Evolutionary conservation across 1,284 basidiomycete genomes (phyloP), one percentile per base, ranked within the genome.

Genomic region (Takashimella tepidaria): DNA sequence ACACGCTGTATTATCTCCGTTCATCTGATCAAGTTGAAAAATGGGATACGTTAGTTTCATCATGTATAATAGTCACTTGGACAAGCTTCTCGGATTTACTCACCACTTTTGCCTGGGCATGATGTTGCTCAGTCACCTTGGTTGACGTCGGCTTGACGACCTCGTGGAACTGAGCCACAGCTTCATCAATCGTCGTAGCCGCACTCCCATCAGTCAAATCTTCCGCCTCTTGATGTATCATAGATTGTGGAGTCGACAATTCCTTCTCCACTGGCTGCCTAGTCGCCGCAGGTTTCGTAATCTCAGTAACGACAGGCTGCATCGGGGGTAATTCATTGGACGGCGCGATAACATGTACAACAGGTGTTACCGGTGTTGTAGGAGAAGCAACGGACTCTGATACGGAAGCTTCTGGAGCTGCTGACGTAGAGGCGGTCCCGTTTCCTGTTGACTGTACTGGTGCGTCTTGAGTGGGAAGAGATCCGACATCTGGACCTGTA

Each of bases 131-230:
- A 47, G 16, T 27, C 43, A 24, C 19, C 16, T 22, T 47, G 20
- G 42, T 19, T 2, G 59, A 56, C 21, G 52, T 43, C 10, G 53
- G 51, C 40, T 54, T 51, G 21, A 67, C 61, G 3, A 62, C 66
- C 2, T 56, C 55, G 19, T 64, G 58, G 50, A 68, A 68, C 41
- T 68, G 54, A 20, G 59, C 60, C 19, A 68, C 57, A 5, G 68
- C 66, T 51, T 69, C 66, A 27, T 69, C 68, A 51, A 69, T 67
- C 3, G 66, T 65, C 2, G 52, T 50, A 1, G 66, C 66, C 37
- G 54, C 24, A 41, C 42, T 47, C n/a, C n/a, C n/a, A n/a, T n/a
- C n/a, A n/a, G n/a, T n/a, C n/a, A n/a, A n/a, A n/a, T n/a, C n/a
- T n/a, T n/a, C n/a, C n/a, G n/a, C n/a, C n/a, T n/a, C n/a, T n/a